Conservation (phyloP, 78 protist species). For the Speleostelium caveatum region DNA sequence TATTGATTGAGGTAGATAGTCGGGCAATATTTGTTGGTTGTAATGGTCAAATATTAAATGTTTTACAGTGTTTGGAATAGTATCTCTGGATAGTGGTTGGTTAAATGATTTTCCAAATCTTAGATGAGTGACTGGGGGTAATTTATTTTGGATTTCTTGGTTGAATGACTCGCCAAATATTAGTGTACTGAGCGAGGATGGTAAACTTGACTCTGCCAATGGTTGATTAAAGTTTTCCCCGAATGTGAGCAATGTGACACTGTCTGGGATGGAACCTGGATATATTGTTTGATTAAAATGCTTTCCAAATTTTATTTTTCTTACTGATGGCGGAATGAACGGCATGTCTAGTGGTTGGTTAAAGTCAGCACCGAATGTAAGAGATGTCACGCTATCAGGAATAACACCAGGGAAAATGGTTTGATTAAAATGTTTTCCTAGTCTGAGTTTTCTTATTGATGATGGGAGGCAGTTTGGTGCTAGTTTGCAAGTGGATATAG, state of each 20-base stretch:
- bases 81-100: too few relatives aligned
- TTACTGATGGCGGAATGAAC: not conserved
- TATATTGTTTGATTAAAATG: too few relatives aligned
- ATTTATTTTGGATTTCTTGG: not conserved
- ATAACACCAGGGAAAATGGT: not conserved
- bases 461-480: not conserved
- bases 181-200: not conserved
- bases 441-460: not conserved
- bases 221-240: conserved; percentile 33
- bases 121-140: not conserved
- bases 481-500: not conserved
- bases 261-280: conserved; percentile 7
- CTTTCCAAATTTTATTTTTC: conserved; percentile 5
- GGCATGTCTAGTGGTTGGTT: not conserved
- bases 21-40: too few relatives aligned
- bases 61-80: too few relatives aligned
- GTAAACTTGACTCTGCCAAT: not conserved
- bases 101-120: not conserved
- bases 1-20: too few relatives aligned
- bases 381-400: not conserved
- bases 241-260: too few relatives aligned
- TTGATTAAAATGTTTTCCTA: not conserved
- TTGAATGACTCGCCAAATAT: not conserved
- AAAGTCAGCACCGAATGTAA: conserved; percentile 35
- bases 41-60: too few relatives aligned